These are phyloP conservation scores for Colletotrichum viniferum DNA, from an alignment of 2,329 filamentous ascomycete species.

Conservation along the genomic window DNA sequence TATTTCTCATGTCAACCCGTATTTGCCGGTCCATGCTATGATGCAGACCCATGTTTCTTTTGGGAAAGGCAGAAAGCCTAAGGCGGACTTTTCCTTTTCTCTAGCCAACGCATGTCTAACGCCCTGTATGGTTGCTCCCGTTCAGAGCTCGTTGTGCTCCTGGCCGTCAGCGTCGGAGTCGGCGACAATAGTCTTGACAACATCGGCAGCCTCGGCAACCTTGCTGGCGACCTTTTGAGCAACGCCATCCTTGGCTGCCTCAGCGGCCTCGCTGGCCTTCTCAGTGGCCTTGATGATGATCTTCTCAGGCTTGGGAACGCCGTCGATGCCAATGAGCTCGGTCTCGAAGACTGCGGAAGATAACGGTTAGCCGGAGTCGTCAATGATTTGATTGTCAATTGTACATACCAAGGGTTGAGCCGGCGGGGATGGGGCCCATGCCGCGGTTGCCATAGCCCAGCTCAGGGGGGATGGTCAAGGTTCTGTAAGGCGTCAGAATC, in stretches of 20 bases:
- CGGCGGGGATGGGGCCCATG: conserved; percentile 83
- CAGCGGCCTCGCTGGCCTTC: conserved; percentile 39
- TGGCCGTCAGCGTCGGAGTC: conserved; percentile 57
- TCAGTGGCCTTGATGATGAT: conserved; percentile 46
- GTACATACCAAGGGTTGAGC: conserved; percentile 73
- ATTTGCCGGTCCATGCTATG: neutral
- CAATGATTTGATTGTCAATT: neutral
- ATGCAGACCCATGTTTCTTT: neutral
- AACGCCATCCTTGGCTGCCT: conserved; percentile 41
- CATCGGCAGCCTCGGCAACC: conserved; percentile 53
- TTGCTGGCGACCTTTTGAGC: conserved; percentile 51
- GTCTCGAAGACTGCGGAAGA: conserved; percentile 78
- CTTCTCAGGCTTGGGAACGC: conserved; percentile 61
- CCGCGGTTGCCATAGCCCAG: conserved; percentile 79
- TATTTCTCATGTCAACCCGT: neutral
- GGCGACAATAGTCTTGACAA: conserved; percentile 54
- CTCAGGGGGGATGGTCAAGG: conserved; percentile 86
- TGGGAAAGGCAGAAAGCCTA: neutral
- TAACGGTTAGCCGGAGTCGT: neutral
- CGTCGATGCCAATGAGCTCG: conserved; percentile 83
- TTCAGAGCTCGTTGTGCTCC: conserved; percentile 65
- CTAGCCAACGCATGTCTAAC: neutral
- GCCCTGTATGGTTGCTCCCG: neutral
- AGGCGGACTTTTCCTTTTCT: neutral
- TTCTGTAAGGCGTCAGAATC: conserved; percentile 47